These are phyloP conservation scores for Papiliotrema laurentii DNA, from an alignment of 1,284 basidiomycete genomes.

Conservation along the genomic window DNA sequence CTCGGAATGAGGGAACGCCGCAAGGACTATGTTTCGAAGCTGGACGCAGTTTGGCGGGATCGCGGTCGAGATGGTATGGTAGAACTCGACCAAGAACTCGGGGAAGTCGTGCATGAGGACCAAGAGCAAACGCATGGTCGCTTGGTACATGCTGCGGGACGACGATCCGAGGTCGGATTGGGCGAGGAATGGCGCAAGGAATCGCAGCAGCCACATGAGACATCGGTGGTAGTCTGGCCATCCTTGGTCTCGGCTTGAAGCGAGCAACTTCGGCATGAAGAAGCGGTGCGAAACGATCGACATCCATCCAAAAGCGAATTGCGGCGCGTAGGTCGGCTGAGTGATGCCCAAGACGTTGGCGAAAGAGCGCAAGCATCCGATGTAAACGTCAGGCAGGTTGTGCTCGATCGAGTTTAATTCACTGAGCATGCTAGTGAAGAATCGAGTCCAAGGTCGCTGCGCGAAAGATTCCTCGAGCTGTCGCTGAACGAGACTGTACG, in stretches of 20 bases:
- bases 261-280: constrained; percentile 93
- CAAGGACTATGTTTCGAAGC: constrained; percentile 91
- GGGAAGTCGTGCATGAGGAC: constrained; percentile 98
- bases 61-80: constrained; percentile 89
- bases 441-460: constrained; percentile 97
- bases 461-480: constrained; percentile 92
- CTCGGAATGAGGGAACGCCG: constrained; percentile 87
- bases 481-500: constrained; percentile 88
- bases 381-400: constrained; percentile 78
- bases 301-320: constrained; percentile 98
- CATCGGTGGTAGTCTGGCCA: constrained; percentile 96
- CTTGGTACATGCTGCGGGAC: constrained; percentile 85
- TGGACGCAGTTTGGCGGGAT: constrained; percentile 93
- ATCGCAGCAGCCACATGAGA: constrained; percentile 86
- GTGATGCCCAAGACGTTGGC: constrained; percentile 93
- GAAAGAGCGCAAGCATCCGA: constrained; percentile 81
- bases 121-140: constrained; percentile 84
- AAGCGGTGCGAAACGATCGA: constrained; percentile 90
- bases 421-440: constrained; percentile 94
- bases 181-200: constrained; percentile 86
- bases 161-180: constrained; percentile 69
- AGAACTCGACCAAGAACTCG: constrained; percentile 94
- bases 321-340: constrained; percentile 94
- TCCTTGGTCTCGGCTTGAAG: constrained; percentile 54
- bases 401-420: constrained; percentile 82